phyloP scores from a whole-genome alignment of 1,139 yeast species.

The Geotrichum aggregatum region DNA sequence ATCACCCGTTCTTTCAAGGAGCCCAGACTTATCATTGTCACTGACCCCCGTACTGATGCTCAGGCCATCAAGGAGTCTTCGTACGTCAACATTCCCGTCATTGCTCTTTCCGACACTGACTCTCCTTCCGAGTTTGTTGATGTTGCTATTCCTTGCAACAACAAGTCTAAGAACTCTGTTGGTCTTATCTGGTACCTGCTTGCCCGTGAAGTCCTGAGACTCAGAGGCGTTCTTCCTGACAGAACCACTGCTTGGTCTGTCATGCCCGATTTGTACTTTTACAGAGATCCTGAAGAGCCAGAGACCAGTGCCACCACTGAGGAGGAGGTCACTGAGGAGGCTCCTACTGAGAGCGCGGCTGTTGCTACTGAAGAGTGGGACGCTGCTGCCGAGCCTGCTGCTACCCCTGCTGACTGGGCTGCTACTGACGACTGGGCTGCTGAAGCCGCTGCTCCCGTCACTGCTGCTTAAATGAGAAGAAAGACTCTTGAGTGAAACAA shows the following conservation, averaged over 20 bases:
- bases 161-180: conserved; percentile 99
- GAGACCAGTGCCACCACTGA: conserved; percentile 66
- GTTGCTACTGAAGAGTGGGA: conserved; percentile 73
- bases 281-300: conserved; percentile 99
- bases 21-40: conserved; percentile 98
- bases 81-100: conserved; percentile 99
- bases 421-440: conserved; percentile 66
- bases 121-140: conserved; percentile 99
- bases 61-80: conserved; percentile 99
- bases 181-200: conserved; percentile 99
- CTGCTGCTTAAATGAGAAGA: conserved; percentile 29
- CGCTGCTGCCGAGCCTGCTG: conserved; percentile 64
- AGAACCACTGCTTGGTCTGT: conserved; percentile 97
- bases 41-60: conserved; percentile 99
- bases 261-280: conserved; percentile 99
- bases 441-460: conserved; percentile 47
- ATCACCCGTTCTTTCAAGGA: conserved; percentile 99
- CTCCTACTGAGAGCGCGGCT: conserved; percentile 61
- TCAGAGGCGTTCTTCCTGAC: conserved; percentile 96
- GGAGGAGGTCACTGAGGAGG: conserved; percentile 54
- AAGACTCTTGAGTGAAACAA: conserved; percentile 13
- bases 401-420: conserved; percentile 49
- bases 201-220: conserved; percentile 98
- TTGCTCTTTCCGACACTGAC: conserved; percentile 97
- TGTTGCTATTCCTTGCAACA: conserved; percentile 99